Base-by-base conservation (phyloP, 768 basidiomycete species). In the Leccinum rimulosum region DNA sequence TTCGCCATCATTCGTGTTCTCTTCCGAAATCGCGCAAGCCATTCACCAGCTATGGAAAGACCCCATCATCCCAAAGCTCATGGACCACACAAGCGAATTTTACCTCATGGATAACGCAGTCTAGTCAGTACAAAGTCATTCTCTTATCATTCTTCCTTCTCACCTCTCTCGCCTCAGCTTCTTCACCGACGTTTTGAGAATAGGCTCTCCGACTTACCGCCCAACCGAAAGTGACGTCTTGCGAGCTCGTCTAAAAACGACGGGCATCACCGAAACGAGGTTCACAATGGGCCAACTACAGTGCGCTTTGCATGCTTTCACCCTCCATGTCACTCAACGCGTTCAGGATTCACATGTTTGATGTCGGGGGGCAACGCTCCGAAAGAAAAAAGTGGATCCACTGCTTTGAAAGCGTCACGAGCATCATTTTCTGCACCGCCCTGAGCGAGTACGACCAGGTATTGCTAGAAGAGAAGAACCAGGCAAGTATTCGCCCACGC, bases 21-120 rank as follows among this genome's bases (percentile, higher is more conserved):
- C 83, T 0, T 72, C 80, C n/a, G 87, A 87, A 14, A 82, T 91
- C 55, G 87, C 88, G 1, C 77, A 82, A 30, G 87, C 88, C 7
- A 87, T 91, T 45, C 77, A 82, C 59, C 76, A 88, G 48, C 73
- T 91, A 1, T 87, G 86, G 86, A 81, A 84, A 56, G 89, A 91
- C 68, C 83, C 85, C 11, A 80, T 87, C 54, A 83, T 86, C 1
- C 57, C 68, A 3, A 71, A 73, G 10, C 68, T 83, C 10, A 79
- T 83, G 79, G 81, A 82, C 33, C 84, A 86, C 62, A 76, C 78
- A 22, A 84, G 78, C 69, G 87, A 94, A 56, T 96, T 96, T 67
- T 95, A 96, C 69, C 78, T 97, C 14, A 96, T 95, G 93, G 95
- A 97, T 70, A 91, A 85, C n/a, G 95, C 95, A 0, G 79, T 80